These are phyloP conservation scores for Artemisia argyi DNA, from an alignment of 129 eudicot genomes.

Conservation along the genomic window DNA sequence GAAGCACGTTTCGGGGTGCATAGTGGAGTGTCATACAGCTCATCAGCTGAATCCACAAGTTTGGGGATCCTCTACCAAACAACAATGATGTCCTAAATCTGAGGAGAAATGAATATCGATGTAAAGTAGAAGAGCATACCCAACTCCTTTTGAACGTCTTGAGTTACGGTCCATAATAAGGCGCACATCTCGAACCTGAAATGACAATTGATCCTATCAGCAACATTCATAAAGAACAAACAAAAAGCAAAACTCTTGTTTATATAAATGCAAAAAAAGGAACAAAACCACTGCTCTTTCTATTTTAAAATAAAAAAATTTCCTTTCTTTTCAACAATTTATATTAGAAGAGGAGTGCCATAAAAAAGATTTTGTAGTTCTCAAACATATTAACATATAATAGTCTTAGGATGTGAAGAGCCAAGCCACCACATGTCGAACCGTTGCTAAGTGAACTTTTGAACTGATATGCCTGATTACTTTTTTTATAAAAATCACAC, in stretches of 20 bases:
- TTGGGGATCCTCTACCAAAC: background rate
- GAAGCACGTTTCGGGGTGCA: background rate
- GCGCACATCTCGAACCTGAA: slow-evolving; percentile 82
- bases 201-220: slow-evolving; percentile 16
- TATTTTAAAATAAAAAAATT: too few species aligned
- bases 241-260: background rate
- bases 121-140: slow-evolving; percentile 45
- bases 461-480: background rate
- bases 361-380: background rate
- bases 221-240: background rate
- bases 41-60: background rate
- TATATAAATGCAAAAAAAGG: too few species aligned
- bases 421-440: background rate
- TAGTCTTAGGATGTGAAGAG: background rate
- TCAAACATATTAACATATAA: background rate
- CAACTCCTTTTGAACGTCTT: slow-evolving; percentile 91
- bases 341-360: too few species aligned
- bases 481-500: background rate
- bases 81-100: background rate
- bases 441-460: background rate
- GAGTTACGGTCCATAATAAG: slow-evolving; percentile 90
- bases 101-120: background rate
- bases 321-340: too few species aligned
- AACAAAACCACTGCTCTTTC: too few species aligned
- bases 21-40: background rate